Base-by-base conservation (phyloP, 1,139 yeast genomes). In the Kodamaea sp. region DNA sequence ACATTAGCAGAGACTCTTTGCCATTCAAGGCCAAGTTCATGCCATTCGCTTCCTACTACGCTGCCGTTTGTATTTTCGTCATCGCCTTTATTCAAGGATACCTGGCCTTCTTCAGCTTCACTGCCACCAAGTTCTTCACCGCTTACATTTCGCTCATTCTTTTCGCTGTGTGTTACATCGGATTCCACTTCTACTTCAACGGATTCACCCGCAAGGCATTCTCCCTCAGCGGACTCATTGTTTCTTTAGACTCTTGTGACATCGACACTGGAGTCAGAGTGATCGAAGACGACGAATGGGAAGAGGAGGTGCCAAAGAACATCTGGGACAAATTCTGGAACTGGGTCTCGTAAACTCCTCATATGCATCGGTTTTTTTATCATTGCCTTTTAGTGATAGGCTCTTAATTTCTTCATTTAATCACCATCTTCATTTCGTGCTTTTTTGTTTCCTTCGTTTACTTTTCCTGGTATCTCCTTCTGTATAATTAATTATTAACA, bases 11-110 rank as follows among this genome's bases (percentile, higher is more conserved):
- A 52, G 78, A 78, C 44, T 72, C 76, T 6, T 67, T 84, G 41
- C 90, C 92, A 10, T 84, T 72, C 64, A 82, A 80, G 53, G 87
- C 88, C n/a, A 53, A 53, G 26, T 67, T 71, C 38, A 80, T 78
- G 80, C 88, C 88, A n/a, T 76, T 51, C 43, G 65, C 70, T 44
- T 80, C 88, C 3, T 77, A 75, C 57, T 80, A 80, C 50, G 72
- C 84, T 9, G 63, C 75, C 7, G 55, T 67, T 34, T 63, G 78
- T 38, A 63, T 76, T 38, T 52, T 75, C 31, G 61, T 83, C 22
- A 65, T 83, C 44, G 76, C 78, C 22, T 65, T 84, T 47, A 70
- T 86, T 42, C 90, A 85, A 62, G 95, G 95, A 19, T 85, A 76
- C 59, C 60, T 68, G 1, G 78, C 76, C 2, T 83, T 82, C 63